Percentiles rank a stretch among this genome's conserved stretches.
phyloP scores from a whole-genome alignment of 331 rosid species.

The Quercus phellos region DNA sequence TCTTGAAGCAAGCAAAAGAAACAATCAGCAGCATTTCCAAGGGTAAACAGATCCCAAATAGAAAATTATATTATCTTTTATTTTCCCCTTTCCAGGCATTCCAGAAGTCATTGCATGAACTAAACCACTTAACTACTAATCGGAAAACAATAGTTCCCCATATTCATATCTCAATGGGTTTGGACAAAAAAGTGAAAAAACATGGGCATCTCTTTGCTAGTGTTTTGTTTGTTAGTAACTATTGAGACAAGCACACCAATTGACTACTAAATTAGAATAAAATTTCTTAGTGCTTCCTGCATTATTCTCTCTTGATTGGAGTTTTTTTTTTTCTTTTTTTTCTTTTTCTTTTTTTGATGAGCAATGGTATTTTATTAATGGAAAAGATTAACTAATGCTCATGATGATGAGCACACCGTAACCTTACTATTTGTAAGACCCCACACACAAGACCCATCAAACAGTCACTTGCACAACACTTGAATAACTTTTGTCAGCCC shows the following conservation, averaged over 20 bases:
- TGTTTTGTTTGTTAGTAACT: not conserved
- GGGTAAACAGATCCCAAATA: slow-evolving; percentile 10
- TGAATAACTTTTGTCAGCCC: too few species aligned
- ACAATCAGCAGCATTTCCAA: slow-evolving; percentile 8
- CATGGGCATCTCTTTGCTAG: not conserved
- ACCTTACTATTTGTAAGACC: too few species aligned
- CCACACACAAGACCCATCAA: too few species aligned
- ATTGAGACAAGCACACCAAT: not conserved
- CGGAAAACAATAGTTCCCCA: not conserved
- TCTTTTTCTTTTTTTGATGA: too few species aligned
- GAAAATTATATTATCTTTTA: not conserved
- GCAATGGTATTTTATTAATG: too few species aligned
- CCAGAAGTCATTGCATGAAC: slow-evolving; percentile 9
- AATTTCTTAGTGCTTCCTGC: too few species aligned
- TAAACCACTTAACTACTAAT: slow-evolving; percentile 7
- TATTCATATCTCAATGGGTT: not conserved
- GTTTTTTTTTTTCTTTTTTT: too few species aligned
- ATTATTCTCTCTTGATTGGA: too few species aligned
- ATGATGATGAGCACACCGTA: too few species aligned
- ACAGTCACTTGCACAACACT: too few species aligned
- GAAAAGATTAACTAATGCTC: too few species aligned
- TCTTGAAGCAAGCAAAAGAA: not conserved
- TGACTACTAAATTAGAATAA: not conserved
- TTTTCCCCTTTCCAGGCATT: not conserved
- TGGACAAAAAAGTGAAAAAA: not conserved